Evolutionary conservation across 768 basidiomycete species (phyloP).

Genomic region (Agaricus blazei): DNA sequence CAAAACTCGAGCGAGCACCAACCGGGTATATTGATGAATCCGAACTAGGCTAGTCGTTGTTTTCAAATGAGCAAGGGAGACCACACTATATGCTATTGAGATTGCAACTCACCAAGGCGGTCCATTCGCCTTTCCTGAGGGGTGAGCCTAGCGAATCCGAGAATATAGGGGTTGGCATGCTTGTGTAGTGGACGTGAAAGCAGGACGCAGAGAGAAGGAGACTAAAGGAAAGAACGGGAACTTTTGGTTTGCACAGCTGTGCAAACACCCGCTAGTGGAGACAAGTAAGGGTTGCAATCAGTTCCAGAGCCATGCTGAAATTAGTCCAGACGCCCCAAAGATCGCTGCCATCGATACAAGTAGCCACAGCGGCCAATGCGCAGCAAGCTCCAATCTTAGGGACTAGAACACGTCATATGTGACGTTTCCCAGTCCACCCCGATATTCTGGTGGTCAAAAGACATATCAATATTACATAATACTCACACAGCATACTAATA

Average conservation of each 20-base stretch:
- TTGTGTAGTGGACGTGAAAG: neutral
- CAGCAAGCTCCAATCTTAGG: neutral
- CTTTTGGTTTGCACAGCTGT: conserved; percentile 1
- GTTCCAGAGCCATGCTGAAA: neutral
- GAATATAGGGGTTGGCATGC: neutral
- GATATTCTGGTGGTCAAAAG: neutral
- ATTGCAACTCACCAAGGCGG: conserved; percentile 7
- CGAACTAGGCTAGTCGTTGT: conserved; percentile 18
- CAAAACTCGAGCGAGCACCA: conserved; percentile 24
- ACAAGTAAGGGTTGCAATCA: conserved; percentile 2
- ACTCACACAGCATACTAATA: neutral
- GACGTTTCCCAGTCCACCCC: neutral
- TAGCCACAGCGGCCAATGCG: neutral
- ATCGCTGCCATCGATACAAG: neutral
- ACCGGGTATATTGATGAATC: conserved; percentile 28
- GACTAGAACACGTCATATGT: neutral
- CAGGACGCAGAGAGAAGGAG: neutral
- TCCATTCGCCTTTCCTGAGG: conserved; percentile 5
- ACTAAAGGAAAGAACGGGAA: neutral
- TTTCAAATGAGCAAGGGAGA: neutral
- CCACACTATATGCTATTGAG: neutral
- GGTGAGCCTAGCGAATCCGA: conserved; percentile 2
- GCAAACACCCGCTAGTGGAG: conserved; percentile 1
- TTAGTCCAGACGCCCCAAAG: neutral
- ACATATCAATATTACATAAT: neutral